Evolutionary conservation across 2,329 filamentous ascomycete species (phyloP).

Genomic region (Aspergillus floridensis): DNA sequence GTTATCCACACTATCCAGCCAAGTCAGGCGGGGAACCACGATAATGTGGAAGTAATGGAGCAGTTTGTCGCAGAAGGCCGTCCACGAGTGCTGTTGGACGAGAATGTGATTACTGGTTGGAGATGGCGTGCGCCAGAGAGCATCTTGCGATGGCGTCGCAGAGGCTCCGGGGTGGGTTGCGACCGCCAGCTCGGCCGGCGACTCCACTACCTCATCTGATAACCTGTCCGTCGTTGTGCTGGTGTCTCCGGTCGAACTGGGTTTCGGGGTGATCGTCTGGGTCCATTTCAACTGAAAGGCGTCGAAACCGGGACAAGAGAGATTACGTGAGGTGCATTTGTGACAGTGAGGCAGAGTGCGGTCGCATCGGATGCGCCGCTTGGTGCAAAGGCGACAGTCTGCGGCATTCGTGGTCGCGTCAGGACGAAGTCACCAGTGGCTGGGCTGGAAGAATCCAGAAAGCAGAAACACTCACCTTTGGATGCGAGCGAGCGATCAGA

Average conservation of each 20-base stretch:
- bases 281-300: conserved; percentile 32
- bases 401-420: background rate
- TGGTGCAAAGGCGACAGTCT: conserved; percentile 37
- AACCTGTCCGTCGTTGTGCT: background rate
- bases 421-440: background rate
- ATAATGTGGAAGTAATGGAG: conserved; percentile 21
- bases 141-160: background rate
- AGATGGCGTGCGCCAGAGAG: background rate
- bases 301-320: conserved; percentile 36
- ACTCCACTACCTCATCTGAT: too few relatives aligned
- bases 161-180: background rate
- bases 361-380: conserved; percentile 39
- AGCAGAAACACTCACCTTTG: conserved; percentile 8
- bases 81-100: background rate
- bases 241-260: conserved; percentile 12
- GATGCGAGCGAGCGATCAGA: conserved; percentile 12
- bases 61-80: conserved; percentile 14
- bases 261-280: conserved; percentile 25
- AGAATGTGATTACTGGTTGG: background rate
- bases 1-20: conserved; percentile 24
- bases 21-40: conserved; percentile 22
- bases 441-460: background rate
- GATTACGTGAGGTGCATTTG: conserved; percentile 36
- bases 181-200: too few relatives aligned
- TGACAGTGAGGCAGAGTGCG: conserved; percentile 33